Evolutionary conservation across 2,329 filamentous ascomycete species (phyloP), one percentile per base, ranked within the genome.

Genomic region (Ascochyta lentis): DNA sequence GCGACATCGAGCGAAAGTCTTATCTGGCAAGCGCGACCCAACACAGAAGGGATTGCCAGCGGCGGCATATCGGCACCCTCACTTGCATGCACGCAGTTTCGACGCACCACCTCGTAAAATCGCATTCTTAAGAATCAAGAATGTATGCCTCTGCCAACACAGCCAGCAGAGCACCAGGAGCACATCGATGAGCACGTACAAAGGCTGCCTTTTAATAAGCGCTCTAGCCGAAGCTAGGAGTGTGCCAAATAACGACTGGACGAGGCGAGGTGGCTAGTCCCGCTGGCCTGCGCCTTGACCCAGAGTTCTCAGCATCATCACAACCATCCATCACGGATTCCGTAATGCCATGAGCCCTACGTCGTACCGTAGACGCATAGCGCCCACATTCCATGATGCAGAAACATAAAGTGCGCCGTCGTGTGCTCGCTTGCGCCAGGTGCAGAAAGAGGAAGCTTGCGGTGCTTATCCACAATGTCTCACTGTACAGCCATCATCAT

Each of bases 391-490:
- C 38, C 56, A 58, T 57, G 26, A 74, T 72, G 71, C 66, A 72
- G 62, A 71, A 59, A 43, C 68, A 65, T 49, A 75, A 70, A 60
- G 72, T 75, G 38, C 66, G 72, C 42, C 67, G 72, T 38, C 61
- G 72, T 16, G 72, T 75, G 51, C 64, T 75, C 38, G 72, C 72
- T 41, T 75, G 72, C 56, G 72, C 72, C 12, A 67, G 72, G 54
- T 75, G 72, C 57, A 62, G 72, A 34, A 74, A 71, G 59, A 64
- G 72, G 44, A 72, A 72, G 59, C 70, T 74, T 54, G 68, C 70
- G 65, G 71, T 74, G 59, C 52, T 53, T 54, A 46, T 41, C 49
- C 39, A 56, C 47, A 19, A 46, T 43, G 43, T 48, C 54, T 44
- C 51, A 51, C 52, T 51, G n/a, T 48, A 49, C 24, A 16, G 53